Evolutionary conservation across 805 yeast species (phyloP), one percentile per base, ranked within the genome.

Genomic region (Saccharomycopsis babjevae): DNA sequence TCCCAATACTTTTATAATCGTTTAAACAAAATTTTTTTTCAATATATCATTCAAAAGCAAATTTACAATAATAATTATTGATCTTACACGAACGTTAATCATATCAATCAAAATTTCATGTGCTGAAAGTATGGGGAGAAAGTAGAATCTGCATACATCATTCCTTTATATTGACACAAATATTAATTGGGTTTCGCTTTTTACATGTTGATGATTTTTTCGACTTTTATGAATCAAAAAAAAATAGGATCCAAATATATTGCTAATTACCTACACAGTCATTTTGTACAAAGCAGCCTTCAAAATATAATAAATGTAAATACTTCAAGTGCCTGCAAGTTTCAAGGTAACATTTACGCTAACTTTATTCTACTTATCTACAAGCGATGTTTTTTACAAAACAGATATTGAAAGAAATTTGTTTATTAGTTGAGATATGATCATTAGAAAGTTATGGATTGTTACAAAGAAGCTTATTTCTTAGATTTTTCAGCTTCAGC

Each of bases 401-500:
- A 46, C 52, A 46, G 22, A 46, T 43, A 46, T 46, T 46, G 52
- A 55, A 28, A 39, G 42, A 55, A 32, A 55, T 39, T 39, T 55
- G 57, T 39, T 39, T 54, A 55, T 55, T 46, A 46, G 22, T 46
- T 46, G 52, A 46, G 52, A 46, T 46, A 22, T 46, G 52, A 46
- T 46, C 52, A 46, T 46, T 46, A 46, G 52, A 46, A 42, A 46
- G 25, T 46, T 30, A 50, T 46, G 59, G 34, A 57, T 22, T 59
- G 18, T 18, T 16, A 25, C 25, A 20, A 56, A 50, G 36, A 39
- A 42, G 57, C 65, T 59, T 63, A 63, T 85, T 89, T 90, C 86
- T 90, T 90, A 92, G 92, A 92, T 93, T 92, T 92, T 75, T 91
- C 97, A 82, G 88, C 96, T 83, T 92, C 99, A 78, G 97, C 98